Evolutionary conservation across 441 rosid genomes (phyloP).

Genomic region (Pelargonium australe): DNA sequence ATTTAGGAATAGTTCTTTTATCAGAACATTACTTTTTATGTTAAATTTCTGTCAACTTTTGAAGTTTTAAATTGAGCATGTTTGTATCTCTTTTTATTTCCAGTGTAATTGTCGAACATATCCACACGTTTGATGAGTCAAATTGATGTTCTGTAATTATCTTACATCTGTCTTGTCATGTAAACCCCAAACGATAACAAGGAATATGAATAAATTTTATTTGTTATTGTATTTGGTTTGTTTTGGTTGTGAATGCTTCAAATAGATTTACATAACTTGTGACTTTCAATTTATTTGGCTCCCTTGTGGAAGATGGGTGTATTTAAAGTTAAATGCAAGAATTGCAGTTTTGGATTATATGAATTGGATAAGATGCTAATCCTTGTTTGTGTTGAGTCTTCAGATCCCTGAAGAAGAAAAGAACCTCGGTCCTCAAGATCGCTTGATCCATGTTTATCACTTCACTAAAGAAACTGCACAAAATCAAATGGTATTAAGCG

Average conservation of each 20-base stretch:
- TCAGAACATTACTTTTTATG: no score
- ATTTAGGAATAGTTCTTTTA: background rate
- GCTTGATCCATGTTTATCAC: constrained; percentile 90
- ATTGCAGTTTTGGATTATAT: constrained; percentile 3
- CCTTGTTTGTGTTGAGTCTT: constrained; percentile 15
- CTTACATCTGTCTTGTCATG: background rate
- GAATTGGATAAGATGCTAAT: constrained; percentile 10
- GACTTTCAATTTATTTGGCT: background rate
- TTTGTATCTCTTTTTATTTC: background rate
- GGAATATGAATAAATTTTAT: background rate
- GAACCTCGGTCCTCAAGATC: constrained; percentile 73
- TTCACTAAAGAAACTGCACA: constrained; percentile 73
- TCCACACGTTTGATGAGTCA: background rate
- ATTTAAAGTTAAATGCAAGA: background rate
- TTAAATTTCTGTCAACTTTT: background rate
- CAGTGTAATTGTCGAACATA: background rate
- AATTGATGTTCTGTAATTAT: background rate
- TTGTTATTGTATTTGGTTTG: background rate
- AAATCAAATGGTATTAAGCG: constrained; percentile 55
- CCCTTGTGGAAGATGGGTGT: background rate
- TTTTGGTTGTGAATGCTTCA: background rate
- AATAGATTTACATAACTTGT: background rate
- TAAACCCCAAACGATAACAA: no score
- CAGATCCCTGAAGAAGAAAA: constrained; percentile 98
- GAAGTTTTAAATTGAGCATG: background rate